These are phyloP conservation scores for Bruguiera parviflora DNA, from an alignment of 345 rosid species.

Conservation along the genomic window DNA sequence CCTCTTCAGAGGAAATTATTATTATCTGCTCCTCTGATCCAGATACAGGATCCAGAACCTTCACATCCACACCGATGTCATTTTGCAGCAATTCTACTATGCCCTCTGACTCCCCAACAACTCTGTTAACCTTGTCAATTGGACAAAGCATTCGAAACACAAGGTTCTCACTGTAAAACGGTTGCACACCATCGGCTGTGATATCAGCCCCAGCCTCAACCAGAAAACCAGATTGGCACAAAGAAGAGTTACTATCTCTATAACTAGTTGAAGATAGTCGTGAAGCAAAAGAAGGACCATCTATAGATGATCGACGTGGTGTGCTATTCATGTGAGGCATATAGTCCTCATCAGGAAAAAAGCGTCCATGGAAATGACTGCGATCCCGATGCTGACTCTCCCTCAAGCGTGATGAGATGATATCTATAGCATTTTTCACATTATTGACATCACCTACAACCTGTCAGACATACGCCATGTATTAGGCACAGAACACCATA, in stretches of 20 bases:
- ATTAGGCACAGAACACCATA: background rate
- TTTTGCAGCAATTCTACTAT: slow-evolving; percentile 77
- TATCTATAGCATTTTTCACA: slow-evolving; percentile 74
- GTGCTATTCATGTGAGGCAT: slow-evolving; percentile 48
- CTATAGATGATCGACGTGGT: slow-evolving; percentile 52
- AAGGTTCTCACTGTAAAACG: slow-evolving; percentile 66
- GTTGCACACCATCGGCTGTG: slow-evolving; percentile 51
- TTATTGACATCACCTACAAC: slow-evolving; percentile 76
- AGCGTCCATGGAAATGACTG: slow-evolving; percentile 64
- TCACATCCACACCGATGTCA: slow-evolving; percentile 89
- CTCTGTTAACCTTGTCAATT: slow-evolving; percentile 58
- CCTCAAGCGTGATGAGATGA: slow-evolving; percentile 77
- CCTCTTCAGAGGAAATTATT: slow-evolving; percentile 91
- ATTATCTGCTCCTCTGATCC: slow-evolving; percentile 92
- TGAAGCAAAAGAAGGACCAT: slow-evolving; percentile 51
- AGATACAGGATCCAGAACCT: slow-evolving; percentile 65
- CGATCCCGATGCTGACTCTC: slow-evolving; percentile 99
- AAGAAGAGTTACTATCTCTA: slow-evolving; percentile 48
- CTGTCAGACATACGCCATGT: slow-evolving; percentile 36
- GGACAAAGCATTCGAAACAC: slow-evolving; percentile 94
- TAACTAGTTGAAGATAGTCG: slow-evolving; percentile 45
- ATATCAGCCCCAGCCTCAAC: slow-evolving; percentile 44
- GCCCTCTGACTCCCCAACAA: slow-evolving; percentile 76
- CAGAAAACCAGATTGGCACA: slow-evolving; percentile 52
- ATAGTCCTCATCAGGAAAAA: slow-evolving; percentile 75